These are phyloP conservation scores for Senna tora DNA, from an alignment of 306 rosid genomes.

Conservation along the genomic window DNA sequence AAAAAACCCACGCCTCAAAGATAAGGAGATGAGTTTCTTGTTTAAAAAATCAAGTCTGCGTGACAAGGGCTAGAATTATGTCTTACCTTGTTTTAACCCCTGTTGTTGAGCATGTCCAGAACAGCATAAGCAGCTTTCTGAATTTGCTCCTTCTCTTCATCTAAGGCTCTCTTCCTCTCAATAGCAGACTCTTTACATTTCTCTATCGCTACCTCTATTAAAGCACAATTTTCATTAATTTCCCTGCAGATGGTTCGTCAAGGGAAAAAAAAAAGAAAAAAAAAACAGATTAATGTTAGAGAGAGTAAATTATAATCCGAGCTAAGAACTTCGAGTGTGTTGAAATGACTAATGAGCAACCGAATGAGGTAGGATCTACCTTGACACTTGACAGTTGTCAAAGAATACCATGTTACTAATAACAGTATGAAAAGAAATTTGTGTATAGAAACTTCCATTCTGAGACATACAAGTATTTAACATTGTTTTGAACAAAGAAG, in stretches of 20 bases:
- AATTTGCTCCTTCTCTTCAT: conserved; percentile 71
- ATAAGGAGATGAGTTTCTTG: conserved; percentile 5
- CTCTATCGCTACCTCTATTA: conserved; percentile 66
- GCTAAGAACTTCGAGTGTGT: no score
- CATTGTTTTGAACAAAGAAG: neutral
- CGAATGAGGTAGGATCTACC: neutral
- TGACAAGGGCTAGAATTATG: conserved; percentile 15
- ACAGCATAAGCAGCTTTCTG: conserved; percentile 84
- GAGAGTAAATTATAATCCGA: neutral
- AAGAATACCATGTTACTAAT: neutral
- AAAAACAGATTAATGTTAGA: neutral
- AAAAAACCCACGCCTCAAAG: conserved; percentile 1
- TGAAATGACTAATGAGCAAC: neutral
- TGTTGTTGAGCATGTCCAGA: conserved; percentile 63
- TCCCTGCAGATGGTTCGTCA: conserved; percentile 45
- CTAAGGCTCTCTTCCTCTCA: conserved; percentile 65
- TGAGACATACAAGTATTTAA: neutral
- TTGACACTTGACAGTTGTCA: neutral
- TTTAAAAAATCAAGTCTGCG: neutral
- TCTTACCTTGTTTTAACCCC: conserved; percentile 46
- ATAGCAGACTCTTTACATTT: conserved; percentile 62
- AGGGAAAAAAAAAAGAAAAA: conserved; percentile 1
- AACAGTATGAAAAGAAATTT: neutral
- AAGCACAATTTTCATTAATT: conserved; percentile 63
- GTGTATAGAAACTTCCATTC: neutral